Evolutionary conservation across 108 stramenopile genomes (phyloP).

Genomic region (Nitzschia sp.): DNA sequence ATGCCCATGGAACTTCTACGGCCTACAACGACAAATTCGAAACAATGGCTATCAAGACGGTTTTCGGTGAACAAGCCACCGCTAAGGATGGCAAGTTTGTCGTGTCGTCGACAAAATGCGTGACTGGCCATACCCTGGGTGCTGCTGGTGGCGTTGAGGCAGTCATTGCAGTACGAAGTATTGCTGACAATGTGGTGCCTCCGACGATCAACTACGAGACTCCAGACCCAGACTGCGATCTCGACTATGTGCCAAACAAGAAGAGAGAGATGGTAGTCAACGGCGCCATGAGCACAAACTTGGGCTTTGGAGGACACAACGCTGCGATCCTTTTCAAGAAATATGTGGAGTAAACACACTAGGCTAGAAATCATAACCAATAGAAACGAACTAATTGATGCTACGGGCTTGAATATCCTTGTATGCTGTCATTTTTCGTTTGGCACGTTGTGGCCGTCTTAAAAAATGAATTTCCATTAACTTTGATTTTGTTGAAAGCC

Average conservation of each 20-base stretch:
- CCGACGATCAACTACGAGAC: constrained; percentile 96
- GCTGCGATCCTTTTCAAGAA: constrained; percentile 97
- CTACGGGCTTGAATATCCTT: too few relatives aligned
- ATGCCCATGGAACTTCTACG: constrained; percentile 97
- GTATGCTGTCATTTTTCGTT: too few relatives aligned
- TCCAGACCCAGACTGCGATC: constrained; percentile 94
- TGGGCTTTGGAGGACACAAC: constrained; percentile 99
- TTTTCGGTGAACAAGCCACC: constrained; percentile 90
- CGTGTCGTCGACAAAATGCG: constrained; percentile 92
- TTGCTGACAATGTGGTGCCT: constrained; percentile 84
- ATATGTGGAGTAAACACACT: constrained; percentile 60
- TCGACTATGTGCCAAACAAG: constrained; percentile 94
- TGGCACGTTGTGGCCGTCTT: too few relatives aligned
- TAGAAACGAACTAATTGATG: too few relatives aligned
- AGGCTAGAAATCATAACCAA: not conserved
- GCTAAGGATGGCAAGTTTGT: constrained; percentile 76
- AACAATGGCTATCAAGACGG: constrained; percentile 93
- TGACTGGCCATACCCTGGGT: constrained; percentile 95
- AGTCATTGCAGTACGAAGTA: constrained; percentile 82
- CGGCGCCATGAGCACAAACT: constrained; percentile 94
- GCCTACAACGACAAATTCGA: constrained; percentile 98
- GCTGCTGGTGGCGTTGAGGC: constrained; percentile 98
- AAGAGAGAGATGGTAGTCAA: constrained; percentile 89
- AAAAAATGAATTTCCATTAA: too few relatives aligned
- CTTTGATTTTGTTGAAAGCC: too few relatives aligned